Base-by-base conservation (phyloP, 371 early-diverging fungal species). In the Paraphysoderma sedebokerense region DNA sequence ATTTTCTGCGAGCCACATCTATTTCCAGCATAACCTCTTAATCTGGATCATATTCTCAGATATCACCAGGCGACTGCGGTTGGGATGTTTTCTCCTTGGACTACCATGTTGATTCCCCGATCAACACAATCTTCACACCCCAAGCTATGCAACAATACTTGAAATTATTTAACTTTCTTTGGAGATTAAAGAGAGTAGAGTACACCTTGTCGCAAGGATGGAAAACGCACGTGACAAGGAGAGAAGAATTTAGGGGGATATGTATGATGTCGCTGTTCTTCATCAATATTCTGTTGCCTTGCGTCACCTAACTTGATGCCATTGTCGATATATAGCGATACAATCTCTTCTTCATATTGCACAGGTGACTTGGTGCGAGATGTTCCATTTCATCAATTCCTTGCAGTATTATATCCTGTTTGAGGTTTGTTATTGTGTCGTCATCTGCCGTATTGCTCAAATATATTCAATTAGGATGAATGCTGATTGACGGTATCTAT, bases 31-130 rank as follows among this genome's bases (percentile, higher is more conserved):
- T 17, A 19, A 42, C 11, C 31, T 40, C 17, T 6, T 31, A 12
- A 22, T 47, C 15, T n/a, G 46, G 22, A 42, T 26, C 31, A n/a
- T 29, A 44, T 32, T 7, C 15, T 24, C n/a, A 81, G 74, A 59
- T 71, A 23, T 72, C 81, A n/a, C 54, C 70, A 0, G 78, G 76
- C 17, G 86, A 86, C 48, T 55, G 65, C 29, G 90, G 91, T 0
- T 96, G 95, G 97, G 90, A 92, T 56, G 79, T 87, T 1, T 91
- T 96, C 54, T 68, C 79, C 17, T 65, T 96, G 9, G 80, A 82
- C 50, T 96, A 93, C 55, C 79, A 71, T 40, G 72, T 90, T 22
- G 73, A 79, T 38, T 62, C 80, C 20, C 95, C 97, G 3, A 67
- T 93, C 52, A 81, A 79, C 46, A 85, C 89, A 3, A 79, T 96